Evolutionary conservation across 2,329 filamentous ascomycete species (phyloP).

Genomic region (Eutypa lata): DNA sequence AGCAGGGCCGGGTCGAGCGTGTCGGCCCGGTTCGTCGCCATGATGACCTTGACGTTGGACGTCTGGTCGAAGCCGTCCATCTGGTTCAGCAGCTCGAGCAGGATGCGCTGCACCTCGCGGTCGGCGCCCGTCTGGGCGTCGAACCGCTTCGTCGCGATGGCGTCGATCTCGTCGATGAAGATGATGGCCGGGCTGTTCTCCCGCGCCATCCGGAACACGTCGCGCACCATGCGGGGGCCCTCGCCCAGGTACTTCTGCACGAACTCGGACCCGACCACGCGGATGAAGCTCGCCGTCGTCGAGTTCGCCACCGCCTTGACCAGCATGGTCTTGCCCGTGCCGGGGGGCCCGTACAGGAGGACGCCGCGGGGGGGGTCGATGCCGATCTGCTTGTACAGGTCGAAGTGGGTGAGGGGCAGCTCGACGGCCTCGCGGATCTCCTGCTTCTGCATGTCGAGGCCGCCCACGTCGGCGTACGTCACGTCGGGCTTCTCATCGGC

Average conservation of each 20-base stretch:
- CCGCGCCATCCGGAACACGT: constrained; percentile 98
- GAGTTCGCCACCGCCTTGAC: constrained; percentile 98
- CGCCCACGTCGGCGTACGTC: constrained; percentile 95
- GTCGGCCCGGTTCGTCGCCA: constrained; percentile 98
- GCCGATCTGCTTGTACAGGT: constrained; percentile 98
- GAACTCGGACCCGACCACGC: constrained; percentile 96
- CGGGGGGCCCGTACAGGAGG: constrained; percentile 90
- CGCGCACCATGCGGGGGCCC: constrained; percentile 96
- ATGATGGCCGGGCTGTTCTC: constrained; percentile 98
- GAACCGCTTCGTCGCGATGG: constrained; percentile 98
- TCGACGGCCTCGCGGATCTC: constrained; percentile 98
- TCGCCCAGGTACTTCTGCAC: constrained; percentile 99
- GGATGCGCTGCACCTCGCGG: constrained; percentile 95
- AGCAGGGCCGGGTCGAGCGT: constrained; percentile 93
- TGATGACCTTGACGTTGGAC: constrained; percentile 99
- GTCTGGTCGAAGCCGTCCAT: constrained; percentile 99
- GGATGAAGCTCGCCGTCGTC: constrained; percentile 96
- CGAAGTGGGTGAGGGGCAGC: constrained; percentile 93
- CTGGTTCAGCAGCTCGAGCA: constrained; percentile 95
- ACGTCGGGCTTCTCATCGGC: constrained; percentile 97
- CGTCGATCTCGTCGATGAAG: constrained; percentile 99
- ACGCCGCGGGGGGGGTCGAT: constrained; percentile 98
- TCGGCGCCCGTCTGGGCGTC: constrained; percentile 98
- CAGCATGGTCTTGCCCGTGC: constrained; percentile 83
- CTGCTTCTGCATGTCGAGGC: constrained; percentile 99